A percentile compares a stretch with the other conserved stretches of the same genome.
phyloP scores from a whole-genome alignment of 768 basidiomycete genomes.

The Asterophora lycoperdoides region DNA sequence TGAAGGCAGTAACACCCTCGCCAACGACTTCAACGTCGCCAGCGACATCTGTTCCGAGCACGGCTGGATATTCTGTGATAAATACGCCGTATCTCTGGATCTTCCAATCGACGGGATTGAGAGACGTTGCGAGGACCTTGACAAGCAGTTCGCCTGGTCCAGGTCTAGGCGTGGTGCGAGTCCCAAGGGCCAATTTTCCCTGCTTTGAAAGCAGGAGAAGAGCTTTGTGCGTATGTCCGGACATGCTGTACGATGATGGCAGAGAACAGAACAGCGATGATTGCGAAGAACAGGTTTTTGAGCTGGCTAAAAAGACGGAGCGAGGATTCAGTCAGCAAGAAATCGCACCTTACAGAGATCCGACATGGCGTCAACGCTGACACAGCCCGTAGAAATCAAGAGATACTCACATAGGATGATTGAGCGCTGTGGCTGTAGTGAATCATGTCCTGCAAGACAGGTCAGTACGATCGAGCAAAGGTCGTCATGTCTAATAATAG shows the following conservation, averaged over 20 bases:
- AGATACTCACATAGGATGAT: too few relatives aligned
- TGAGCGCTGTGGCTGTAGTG: too few relatives aligned
- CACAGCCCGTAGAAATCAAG: too few relatives aligned
- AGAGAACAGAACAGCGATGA: background rate
- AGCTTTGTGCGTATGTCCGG: slow-evolving; percentile 20
- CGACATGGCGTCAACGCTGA: too few relatives aligned
- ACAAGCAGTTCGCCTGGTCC: slow-evolving; percentile 39
- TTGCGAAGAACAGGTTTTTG: background rate
- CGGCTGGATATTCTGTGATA: slow-evolving; percentile 39
- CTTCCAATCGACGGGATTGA: slow-evolving; percentile 53
- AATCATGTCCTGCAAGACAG: too few relatives aligned
- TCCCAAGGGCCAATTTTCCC: slow-evolving; percentile 17
- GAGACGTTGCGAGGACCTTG: slow-evolving; percentile 32
- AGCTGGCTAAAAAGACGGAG: background rate
- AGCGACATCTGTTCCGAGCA: slow-evolving; percentile 46
- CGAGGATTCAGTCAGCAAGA: background rate
- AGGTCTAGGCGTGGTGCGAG: slow-evolving; percentile 21
- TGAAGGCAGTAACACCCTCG: slow-evolving; percentile 44
- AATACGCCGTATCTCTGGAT: slow-evolving; percentile 38
- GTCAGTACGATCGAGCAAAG: too few relatives aligned
- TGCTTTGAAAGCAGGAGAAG: slow-evolving; percentile 18
- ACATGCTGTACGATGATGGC: slow-evolving; percentile 9
- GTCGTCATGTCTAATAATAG: too few relatives aligned
- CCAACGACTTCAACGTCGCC: slow-evolving; percentile 51
- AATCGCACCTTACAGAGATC: background rate